Conservation (phyloP, 2,329 filamentous ascomycete species). For the Alternaria arbusti region DNA sequence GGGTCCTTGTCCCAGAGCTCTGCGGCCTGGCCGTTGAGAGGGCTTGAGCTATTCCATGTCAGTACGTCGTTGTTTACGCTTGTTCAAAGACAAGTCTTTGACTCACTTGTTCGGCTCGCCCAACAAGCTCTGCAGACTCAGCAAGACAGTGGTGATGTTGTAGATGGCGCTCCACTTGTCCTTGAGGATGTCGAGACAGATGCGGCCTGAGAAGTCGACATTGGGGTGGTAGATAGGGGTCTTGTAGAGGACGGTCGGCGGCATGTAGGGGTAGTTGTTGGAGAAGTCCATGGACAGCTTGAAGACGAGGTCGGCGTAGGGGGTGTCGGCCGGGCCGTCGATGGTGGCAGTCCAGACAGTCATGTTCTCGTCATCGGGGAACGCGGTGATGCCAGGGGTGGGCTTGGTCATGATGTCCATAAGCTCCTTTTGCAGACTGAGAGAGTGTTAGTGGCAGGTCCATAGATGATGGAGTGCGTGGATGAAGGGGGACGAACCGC, state of each 20-base stretch:
- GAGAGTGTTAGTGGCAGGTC: constrained; percentile 14
- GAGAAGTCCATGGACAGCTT: constrained; percentile 94
- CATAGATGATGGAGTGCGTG: background rate
- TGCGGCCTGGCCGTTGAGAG: constrained; percentile 93
- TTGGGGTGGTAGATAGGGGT: constrained; percentile 99
- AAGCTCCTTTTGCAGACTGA: constrained; percentile 91
- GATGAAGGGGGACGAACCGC: constrained; percentile 25
- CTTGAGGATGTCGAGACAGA: constrained; percentile 97
- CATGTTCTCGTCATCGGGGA: constrained; percentile 90
- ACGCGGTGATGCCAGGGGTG: constrained; percentile 91
- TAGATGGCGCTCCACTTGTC: constrained; percentile 99
- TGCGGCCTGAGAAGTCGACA: constrained; percentile 94
- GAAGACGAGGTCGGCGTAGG: constrained; percentile 85
- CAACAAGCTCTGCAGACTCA: constrained; percentile 92
- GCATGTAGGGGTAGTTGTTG: constrained; percentile 87
- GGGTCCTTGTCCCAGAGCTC: constrained; percentile 92
- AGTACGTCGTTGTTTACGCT: constrained; percentile 1
- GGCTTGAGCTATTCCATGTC: constrained; percentile 71
- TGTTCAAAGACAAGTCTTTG: background rate
- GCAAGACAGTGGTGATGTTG: constrained; percentile 90
- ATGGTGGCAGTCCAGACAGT: constrained; percentile 89
- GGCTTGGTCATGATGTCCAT: constrained; percentile 98
- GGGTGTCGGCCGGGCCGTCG: constrained; percentile 86
- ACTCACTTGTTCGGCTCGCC: constrained; percentile 97
- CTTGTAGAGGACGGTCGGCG: constrained; percentile 93